Conservation (phyloP, 345 rosid species). For the Arabidopsis suecica region DNA sequence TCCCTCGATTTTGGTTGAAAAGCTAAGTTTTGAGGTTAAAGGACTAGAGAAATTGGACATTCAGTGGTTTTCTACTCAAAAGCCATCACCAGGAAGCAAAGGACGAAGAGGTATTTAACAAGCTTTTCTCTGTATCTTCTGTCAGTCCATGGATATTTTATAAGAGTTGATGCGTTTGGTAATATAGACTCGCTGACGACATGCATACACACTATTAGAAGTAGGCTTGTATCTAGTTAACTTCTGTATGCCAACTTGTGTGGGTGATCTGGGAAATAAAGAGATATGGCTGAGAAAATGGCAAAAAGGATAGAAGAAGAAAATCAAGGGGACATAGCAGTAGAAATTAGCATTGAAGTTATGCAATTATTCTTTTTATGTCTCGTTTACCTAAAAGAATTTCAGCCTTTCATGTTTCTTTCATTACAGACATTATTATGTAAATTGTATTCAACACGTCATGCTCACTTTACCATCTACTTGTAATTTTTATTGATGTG, state of each 20-base stretch:
- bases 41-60: conserved; percentile 85
- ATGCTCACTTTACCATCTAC: conserved; percentile 19
- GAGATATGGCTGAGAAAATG: conserved; percentile 4
- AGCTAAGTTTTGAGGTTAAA: conserved; percentile 81
- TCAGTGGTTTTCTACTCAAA: conserved; percentile 85
- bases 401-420: conserved; percentile 4
- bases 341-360: not conserved
- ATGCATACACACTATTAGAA: not conserved
- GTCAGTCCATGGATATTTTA: conserved; percentile 1
- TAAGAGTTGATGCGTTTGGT: conserved; percentile 19
- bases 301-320: not conserved
- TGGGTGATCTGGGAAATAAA: conserved; percentile 9
- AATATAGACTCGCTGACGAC: not conserved
- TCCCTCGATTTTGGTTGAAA: conserved; percentile 66
- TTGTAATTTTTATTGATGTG: conserved; percentile 25
- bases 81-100: conserved; percentile 62
- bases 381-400: not conserved
- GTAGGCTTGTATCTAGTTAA: conserved; percentile 22
- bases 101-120: conserved; percentile 65
- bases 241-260: conserved; percentile 16
- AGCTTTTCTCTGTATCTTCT: conserved; percentile 26
- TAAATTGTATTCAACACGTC: conserved; percentile 19
- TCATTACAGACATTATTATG: not conserved
- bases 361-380: conserved; percentile 3
- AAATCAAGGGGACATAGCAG: not conserved